A percentile compares a stretch with the other conserved stretches of the same genome.
Conservation (phyloP, 768 basidiomycete species). For the Lentinus tigrinus region DNA sequence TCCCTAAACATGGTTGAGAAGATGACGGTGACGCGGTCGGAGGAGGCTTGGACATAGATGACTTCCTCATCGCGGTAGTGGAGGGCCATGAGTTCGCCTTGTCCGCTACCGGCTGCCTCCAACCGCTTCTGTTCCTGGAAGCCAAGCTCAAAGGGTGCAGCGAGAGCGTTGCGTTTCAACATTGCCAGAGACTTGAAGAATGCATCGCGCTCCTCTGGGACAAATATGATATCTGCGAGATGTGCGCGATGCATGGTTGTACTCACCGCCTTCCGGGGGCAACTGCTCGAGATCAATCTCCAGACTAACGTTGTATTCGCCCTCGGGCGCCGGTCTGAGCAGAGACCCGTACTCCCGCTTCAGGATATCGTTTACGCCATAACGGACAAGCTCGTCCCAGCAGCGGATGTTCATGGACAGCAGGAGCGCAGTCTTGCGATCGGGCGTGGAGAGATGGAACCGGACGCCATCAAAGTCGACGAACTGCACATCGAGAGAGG, state of each 20-base stretch:
- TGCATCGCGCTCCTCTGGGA: conserved; percentile 70
- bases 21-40: conserved; percentile 95
- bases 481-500: conserved; percentile 90
- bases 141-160: conserved; percentile 90
- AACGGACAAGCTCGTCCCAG: conserved; percentile 89
- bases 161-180: conserved; percentile 89
- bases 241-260: background rate
- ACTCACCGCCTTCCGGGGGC: conserved; percentile 76
- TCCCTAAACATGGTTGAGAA: conserved; percentile 97
- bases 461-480: conserved; percentile 98
- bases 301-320: conserved; percentile 87
- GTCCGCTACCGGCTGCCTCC: conserved; percentile 64
- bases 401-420: conserved; percentile 97
- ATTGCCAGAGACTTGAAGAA: conserved; percentile 81
- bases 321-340: conserved; percentile 67
- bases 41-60: conserved; percentile 90
- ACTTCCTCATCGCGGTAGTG: conserved; percentile 97
- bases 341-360: conserved; percentile 79
- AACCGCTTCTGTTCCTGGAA: conserved; percentile 82
- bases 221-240: conserved; percentile 12
- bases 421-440: conserved; percentile 66
- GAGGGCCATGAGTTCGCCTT: conserved; percentile 86
- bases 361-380: conserved; percentile 81
- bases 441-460: conserved; percentile 88
- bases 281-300: conserved; percentile 84